Base-by-base conservation (phyloP, 78 protist genomes). In the Dictyostelium firmibasis region DNA sequence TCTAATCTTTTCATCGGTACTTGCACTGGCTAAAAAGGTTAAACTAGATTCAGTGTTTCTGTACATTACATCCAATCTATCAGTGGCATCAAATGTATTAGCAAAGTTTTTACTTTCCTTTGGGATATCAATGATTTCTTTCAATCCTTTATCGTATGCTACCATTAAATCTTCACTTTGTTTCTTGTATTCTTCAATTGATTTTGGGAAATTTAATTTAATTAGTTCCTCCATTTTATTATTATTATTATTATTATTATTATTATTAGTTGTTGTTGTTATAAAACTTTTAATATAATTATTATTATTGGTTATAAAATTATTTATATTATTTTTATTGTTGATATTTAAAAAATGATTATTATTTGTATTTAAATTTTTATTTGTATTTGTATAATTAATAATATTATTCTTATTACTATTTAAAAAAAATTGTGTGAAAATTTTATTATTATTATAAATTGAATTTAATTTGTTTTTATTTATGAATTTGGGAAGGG, bases 121-220 rank as follows among this genome's bases (percentile, higher is more conserved):
- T 67, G 96, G 92, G 72, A 93, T 86, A 2, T 25, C 96, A 79
- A 84, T 81, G 57, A 93, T 70, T 9, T 43, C 57, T 25, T 76
- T n/a, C 13, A 93, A 31, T 23, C 72, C 83, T 43, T 74, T 20
- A 47, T 89, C 78, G n/a, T 89, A 78, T 2, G 1, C 1, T 75
- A 81, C 43, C 10, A 64, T 81, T 29, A 81, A 18, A 4, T 60
- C 20, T 2, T 78, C 64, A 18, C 57, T 20, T 53, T 57, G 16
- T 33, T 6, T 9, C 29, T 41, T 9, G 69, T n/a, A 81, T 36
- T 89, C 94, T n/a, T 89, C 94, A 7, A 11, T 1, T 29, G 35
- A 47, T 18, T 4, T 35, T 41, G 94, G 88, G 44, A 89, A 89
- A 18, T 50, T 43, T 33, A 89, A 81, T 35, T 89, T 89, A 77